Evolutionary conservation across 1,284 basidiomycete species (phyloP).

Genomic region (Microbotryum intermedium): DNA sequence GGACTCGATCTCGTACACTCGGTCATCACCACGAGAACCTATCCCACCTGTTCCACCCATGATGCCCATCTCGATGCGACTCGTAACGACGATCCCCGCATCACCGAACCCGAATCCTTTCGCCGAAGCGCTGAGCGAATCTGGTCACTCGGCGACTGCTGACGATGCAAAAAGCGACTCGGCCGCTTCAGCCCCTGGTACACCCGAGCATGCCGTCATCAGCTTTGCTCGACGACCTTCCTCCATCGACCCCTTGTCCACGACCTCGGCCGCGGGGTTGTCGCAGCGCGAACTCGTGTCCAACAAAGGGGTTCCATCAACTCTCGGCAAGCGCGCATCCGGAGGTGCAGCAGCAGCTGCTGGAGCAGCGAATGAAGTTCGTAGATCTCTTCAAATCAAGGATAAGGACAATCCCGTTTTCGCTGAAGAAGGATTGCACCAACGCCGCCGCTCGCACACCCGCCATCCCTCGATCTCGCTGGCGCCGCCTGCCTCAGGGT

Average conservation of each 20-base stretch:
- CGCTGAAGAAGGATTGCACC: neutral
- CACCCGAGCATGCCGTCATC: slow-evolving; percentile 13
- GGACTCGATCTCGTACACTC: no score
- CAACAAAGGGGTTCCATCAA: neutral
- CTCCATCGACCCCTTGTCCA: slow-evolving; percentile 20
- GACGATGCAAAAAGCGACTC: no score
- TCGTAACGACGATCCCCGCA: no score
- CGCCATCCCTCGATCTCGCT: slow-evolving; percentile 22
- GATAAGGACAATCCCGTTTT: no score
- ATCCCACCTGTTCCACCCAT: no score
- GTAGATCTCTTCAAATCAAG: no score
- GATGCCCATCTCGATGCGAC: no score
- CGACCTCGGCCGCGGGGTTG: slow-evolving; percentile 4
- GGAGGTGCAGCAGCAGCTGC: neutral
- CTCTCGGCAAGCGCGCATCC: neutral
- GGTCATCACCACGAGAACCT: no score
- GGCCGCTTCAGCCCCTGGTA: no score
- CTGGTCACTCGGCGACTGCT: no score
- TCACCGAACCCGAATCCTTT: no score
- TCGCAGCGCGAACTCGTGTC: neutral
- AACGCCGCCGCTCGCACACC: slow-evolving; percentile 7
- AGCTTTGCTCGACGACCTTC: slow-evolving; percentile 23
- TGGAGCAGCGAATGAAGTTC: neutral
- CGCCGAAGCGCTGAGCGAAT: no score
- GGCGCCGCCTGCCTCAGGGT: neutral